Evolutionary conservation across 1,284 basidiomycete species (phyloP), one percentile per base, ranked within the genome.

Genomic region (Anthracocystis panici-leucophaei): DNA sequence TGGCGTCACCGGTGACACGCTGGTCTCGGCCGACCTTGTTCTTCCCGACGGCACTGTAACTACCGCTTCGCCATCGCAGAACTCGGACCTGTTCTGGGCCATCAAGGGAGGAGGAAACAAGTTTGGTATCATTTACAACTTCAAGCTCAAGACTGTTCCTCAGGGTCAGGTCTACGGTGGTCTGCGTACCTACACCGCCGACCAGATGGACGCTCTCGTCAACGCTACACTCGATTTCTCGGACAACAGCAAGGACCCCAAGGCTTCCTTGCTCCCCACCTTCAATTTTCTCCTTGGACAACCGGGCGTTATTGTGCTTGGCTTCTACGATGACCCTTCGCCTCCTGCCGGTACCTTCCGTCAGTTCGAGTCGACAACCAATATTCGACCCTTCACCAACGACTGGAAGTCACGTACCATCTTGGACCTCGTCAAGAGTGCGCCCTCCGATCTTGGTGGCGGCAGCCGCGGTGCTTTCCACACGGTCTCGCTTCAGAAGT

Each of bases 71-170:
- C 55, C 54, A 10, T 55, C 69, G 49, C 54, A 72, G 50, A 69
- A 80, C 54, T 29, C 73, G 5, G 78, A 80, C 41, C 71, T 75
- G 51, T 75, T 68, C 60, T 78, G 65, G 67, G 70, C 78, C 40
- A 65, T 80, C 56, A 64, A 57, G 42, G 78, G 78, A 20, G 78
- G 76, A 12, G 77, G 77, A 51, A 79, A 79, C 67, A 62, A 65
- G 42, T 77, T 79, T 25, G 76, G 76, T 21, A 60, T 80, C 44
- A 57, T 78, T 40, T 55, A 74, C 65, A 74, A 75, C 64, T 77
- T 76, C 60, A 56, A 63, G 3, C 69, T 79, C 50, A 70, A 67
- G 59, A 77, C 77, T 14, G 61, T 65, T 9, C 77, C 78, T 6
- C 74, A 78, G 46, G 63, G 53, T n/a, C 58, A 74, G 42, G 68